Base-by-base conservation (phyloP, 2,329 filamentous ascomycete species). In the Chrysoporthe austroafricana region DNA sequence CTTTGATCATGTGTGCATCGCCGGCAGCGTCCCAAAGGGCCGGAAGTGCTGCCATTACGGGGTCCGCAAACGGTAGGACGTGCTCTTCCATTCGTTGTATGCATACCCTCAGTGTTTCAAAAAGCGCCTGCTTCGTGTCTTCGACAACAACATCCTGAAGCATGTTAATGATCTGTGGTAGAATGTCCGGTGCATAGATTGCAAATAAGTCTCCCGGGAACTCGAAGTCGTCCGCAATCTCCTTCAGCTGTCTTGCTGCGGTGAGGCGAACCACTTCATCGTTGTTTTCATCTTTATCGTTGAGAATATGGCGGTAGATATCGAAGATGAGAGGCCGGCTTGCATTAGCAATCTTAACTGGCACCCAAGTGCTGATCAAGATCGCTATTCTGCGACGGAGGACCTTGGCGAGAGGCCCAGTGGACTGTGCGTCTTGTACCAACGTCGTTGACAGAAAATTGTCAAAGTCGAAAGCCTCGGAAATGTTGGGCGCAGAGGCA, bases 191-290 rank as follows among this genome's bases (percentile, higher is more conserved):
- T 0, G 93, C 91, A 76, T 90, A 96, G 0, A 93, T 93, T 63
- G 91, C 76, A 76, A 98, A 97, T 13, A 84, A 81, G 4, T 91
- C 86, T 1, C 89, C 84, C 13, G 86, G 85, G 76, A 97, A 98
- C 64, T 91, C 91, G 77, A 94, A 93, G 56, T 97, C 93, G 73
- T 97, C 91, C 0, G 93, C 88, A 56, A 97, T 87, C 71, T 87
- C 86, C 73, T 91, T 90, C 62, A 99, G 86, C 73, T 96, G 93
- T 66, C 94, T 87, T 6, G 93, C 96, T 3, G 96, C 93, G 1
- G 95, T 97, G 64, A 98, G 90, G 16, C 93, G 89, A 43, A 99
- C 96, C 0, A 98, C 94, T 64, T 94, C 85, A 74, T 99, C 96
- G 74, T 99, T 99, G 68, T 89, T 83, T 8, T 88, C 83, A 73